A percentile compares a stretch with the other conserved stretches of the same genome.
Conservation (phyloP, 2,329 filamentous ascomycete genomes). For the Stemphylium vesicarium region DNA sequence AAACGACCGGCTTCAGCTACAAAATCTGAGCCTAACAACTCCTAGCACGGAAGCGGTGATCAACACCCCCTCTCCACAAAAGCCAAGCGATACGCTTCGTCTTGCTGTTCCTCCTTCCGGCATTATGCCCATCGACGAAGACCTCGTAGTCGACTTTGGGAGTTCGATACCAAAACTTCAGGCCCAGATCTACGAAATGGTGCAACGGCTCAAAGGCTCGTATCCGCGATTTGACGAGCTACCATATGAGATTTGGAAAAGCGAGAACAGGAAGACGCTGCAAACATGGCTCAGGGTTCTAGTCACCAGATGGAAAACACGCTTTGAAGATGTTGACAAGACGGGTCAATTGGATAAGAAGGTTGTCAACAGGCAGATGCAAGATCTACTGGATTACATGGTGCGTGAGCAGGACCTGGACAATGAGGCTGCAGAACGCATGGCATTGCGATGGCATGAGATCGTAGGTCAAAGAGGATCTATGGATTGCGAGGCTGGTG, state of each 20-base stretch:
- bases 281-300: slow-evolving; percentile 40
- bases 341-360: neutral
- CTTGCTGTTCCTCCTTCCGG: slow-evolving; percentile 16
- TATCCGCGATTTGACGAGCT: slow-evolving; percentile 37
- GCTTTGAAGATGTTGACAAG: slow-evolving; percentile 22
- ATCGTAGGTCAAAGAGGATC: slow-evolving; percentile 14
- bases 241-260: slow-evolving; percentile 34
- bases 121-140: slow-evolving; percentile 24
- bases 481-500: slow-evolving; percentile 13
- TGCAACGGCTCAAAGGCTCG: slow-evolving; percentile 24
- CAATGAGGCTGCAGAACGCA: slow-evolving; percentile 30
- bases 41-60: too few species aligned
- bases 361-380: slow-evolving; percentile 16
- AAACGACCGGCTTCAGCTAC: too few species aligned
- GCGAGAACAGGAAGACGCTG: slow-evolving; percentile 23
- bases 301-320: slow-evolving; percentile 27
- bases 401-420: slow-evolving; percentile 30
- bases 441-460: slow-evolving; percentile 32
- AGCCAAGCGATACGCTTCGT: slow-evolving; percentile 16
- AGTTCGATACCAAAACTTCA: slow-evolving; percentile 23
- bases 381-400: slow-evolving; percentile 33
- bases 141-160: slow-evolving; percentile 26
- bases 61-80: neutral
- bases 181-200: slow-evolving; percentile 26
- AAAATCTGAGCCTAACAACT: neutral